Percentiles rank a stretch among this genome's conserved stretches.
Evolutionary conservation across 2,329 filamentous ascomycete genomes (phyloP).

Genomic region (Venturia pyrina): DNA sequence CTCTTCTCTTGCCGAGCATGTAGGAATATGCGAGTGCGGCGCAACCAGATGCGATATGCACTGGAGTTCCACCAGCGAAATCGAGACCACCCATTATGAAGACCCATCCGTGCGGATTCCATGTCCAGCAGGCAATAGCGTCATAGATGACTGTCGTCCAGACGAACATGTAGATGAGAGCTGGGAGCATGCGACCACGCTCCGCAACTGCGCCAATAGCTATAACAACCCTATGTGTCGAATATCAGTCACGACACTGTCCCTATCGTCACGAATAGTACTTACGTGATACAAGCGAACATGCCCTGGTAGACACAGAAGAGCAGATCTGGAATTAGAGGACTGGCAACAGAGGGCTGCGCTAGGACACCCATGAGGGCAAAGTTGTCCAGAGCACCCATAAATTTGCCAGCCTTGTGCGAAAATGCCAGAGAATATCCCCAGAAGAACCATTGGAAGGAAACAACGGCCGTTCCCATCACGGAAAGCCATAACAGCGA

Average conservation of each 20-base stretch:
- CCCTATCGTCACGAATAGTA: conserved; percentile 15
- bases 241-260: neutral
- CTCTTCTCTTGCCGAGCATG: conserved; percentile 77
- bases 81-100: conserved; percentile 72
- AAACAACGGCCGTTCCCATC: conserved; percentile 68
- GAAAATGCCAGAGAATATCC: conserved; percentile 79
- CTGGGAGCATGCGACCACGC: conserved; percentile 77
- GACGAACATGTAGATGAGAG: conserved; percentile 85
- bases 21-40: conserved; percentile 84
- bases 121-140: conserved; percentile 90
- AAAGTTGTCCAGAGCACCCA: conserved; percentile 71
- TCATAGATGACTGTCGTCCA: conserved; percentile 89
- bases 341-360: conserved; percentile 62
- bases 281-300: conserved; percentile 81
- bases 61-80: conserved; percentile 82
- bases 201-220: conserved; percentile 79
- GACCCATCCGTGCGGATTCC: conserved; percentile 77
- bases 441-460: conserved; percentile 96
- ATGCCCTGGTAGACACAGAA: conserved; percentile 83
- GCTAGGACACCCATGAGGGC: conserved; percentile 68
- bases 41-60: conserved; percentile 75
- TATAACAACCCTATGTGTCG: conserved; percentile 36
- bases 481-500: conserved; percentile 78
- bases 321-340: conserved; percentile 67
- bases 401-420: conserved; percentile 62